phyloP scores from a whole-genome alignment of 371 early-diverging fungal species.

The Gilbertella persicaria region DNA sequence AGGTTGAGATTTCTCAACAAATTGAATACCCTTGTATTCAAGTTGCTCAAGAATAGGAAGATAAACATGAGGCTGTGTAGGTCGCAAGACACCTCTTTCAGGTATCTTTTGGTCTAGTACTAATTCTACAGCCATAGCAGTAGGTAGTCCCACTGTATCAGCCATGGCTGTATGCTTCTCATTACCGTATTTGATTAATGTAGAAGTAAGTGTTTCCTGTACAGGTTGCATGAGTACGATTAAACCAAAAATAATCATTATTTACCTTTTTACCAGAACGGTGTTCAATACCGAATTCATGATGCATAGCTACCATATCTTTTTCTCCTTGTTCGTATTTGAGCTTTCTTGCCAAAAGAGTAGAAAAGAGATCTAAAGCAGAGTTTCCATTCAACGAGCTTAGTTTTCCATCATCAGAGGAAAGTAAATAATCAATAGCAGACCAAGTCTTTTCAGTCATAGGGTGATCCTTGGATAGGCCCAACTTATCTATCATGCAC shows the following conservation, averaged over 20 bases:
- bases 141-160: constrained; percentile 86
- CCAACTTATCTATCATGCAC: constrained; percentile 43
- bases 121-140: constrained; percentile 86
- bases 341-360: constrained; percentile 67
- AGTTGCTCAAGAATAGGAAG: constrained; percentile 73
- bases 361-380: constrained; percentile 78
- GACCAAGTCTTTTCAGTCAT: constrained; percentile 46
- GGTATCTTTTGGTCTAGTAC: constrained; percentile 66
- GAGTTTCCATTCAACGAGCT: constrained; percentile 7
- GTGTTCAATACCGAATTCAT: constrained; percentile 77
- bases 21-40: constrained; percentile 69
- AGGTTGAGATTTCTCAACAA: constrained; percentile 61
- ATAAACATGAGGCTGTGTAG: constrained; percentile 77
- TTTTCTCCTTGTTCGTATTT: constrained; percentile 74
- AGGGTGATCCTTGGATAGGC: constrained; percentile 40
- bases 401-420: constrained; percentile 5
- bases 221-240: no score
- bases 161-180: constrained; percentile 88
- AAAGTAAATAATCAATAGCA: constrained; percentile 31
- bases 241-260: not conserved
- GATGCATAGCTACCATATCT: constrained; percentile 89
- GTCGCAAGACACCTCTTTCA: constrained; percentile 76
- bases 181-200: constrained; percentile 77
- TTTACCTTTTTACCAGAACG: constrained; percentile 44
- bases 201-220: constrained; percentile 74